These are phyloP conservation scores for Dryas octopetala DNA, from an alignment of 306 rosid genomes.

Conservation along the genomic window DNA sequence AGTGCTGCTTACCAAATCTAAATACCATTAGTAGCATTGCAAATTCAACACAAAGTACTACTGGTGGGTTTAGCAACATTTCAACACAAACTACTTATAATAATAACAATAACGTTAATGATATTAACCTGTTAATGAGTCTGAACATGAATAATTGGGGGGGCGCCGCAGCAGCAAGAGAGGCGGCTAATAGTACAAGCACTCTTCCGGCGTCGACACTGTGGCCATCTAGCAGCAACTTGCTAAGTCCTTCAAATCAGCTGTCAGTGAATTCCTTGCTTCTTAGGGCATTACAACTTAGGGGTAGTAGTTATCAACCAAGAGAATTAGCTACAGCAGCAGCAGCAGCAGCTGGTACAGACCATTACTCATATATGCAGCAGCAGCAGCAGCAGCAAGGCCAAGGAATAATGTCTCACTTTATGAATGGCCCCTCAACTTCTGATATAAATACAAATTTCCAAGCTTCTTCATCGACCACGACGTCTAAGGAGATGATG, in stretches of 20 bases:
- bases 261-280: slow-evolving; percentile 67
- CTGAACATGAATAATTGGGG: slow-evolving; percentile 51
- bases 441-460: slow-evolving; percentile 31
- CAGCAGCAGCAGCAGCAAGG: slow-evolving; percentile 31
- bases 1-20: slow-evolving; percentile 44
- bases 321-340: slow-evolving; percentile 26
- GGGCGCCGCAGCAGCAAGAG: slow-evolving; percentile 24
- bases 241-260: slow-evolving; percentile 50
- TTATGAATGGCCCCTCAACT: slow-evolving; percentile 21
- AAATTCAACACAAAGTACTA: slow-evolving; percentile 27
- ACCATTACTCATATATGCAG: slow-evolving; percentile 12
- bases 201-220: slow-evolving; percentile 40
- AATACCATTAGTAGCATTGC: slow-evolving; percentile 26
- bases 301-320: slow-evolving; percentile 48
- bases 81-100: slow-evolving; percentile 33
- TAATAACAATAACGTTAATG: slow-evolving; percentile 13
- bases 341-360: slow-evolving; percentile 29
- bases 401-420: slow-evolving; percentile 18
- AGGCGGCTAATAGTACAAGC: slow-evolving; percentile 6
- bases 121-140: neutral
- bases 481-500: slow-evolving; percentile 36
- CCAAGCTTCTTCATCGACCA: slow-evolving; percentile 51
- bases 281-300: slow-evolving; percentile 84
- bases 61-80: slow-evolving; percentile 35
- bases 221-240: slow-evolving; percentile 45